Conservation (phyloP, 2,329 filamentous ascomycete genomes). For the Lecanicillium sp. region DNA sequence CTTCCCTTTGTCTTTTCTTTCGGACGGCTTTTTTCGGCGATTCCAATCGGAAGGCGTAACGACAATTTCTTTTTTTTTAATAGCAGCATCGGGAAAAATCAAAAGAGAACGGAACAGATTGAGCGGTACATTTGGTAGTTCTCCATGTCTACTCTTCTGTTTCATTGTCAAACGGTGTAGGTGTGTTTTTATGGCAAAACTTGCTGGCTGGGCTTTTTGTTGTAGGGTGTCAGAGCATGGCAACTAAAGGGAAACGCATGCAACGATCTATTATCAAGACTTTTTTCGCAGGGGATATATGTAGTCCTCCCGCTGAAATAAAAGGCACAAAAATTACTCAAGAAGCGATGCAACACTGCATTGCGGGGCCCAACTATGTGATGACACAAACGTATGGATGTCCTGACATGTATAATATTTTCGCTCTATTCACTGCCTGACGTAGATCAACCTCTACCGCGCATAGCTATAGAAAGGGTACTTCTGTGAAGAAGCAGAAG, state of each 20-base stretch:
- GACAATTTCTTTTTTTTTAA: constrained; percentile 8
- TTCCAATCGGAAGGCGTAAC: constrained; percentile 5
- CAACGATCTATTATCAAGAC: constrained; percentile 21
- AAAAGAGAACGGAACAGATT: constrained; percentile 4
- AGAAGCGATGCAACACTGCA: background rate
- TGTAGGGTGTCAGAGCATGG: constrained; percentile 25
- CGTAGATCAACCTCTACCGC: too few relatives aligned
- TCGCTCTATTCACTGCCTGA: too few relatives aligned
- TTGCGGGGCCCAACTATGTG: background rate
- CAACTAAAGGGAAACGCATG: constrained; percentile 34
- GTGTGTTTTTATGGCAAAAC: constrained; percentile 10
- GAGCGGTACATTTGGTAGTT: background rate
- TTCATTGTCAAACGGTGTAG: constrained; percentile 9
- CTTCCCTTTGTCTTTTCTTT: background rate
- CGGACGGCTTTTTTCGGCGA: background rate
- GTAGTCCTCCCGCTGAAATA: constrained; percentile 29
- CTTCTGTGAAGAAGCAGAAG: too few relatives aligned
- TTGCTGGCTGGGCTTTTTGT: constrained; percentile 8
- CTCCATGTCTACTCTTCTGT: background rate
- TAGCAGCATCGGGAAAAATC: constrained; percentile 8
- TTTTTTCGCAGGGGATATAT: constrained; percentile 26
- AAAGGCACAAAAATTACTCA: constrained; percentile 28
- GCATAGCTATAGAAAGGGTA: too few relatives aligned
- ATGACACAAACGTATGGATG: too few relatives aligned
- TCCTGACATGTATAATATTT: too few relatives aligned